Evolutionary conservation across 73 alveolate species (phyloP).

Genomic region (Uronychia binucleata): DNA sequence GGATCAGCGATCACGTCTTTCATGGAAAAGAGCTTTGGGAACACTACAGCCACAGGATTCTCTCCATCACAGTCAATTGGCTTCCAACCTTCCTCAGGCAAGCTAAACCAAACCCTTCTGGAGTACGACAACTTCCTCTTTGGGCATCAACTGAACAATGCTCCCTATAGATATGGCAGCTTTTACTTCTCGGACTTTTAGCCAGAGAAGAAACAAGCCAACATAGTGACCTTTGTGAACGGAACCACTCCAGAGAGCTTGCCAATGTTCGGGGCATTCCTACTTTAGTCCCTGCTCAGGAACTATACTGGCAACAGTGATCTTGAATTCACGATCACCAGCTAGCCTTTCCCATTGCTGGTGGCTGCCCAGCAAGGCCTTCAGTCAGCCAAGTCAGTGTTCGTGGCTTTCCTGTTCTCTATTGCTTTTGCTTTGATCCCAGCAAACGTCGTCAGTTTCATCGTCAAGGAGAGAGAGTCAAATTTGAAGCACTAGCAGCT

Average conservation of each 20-base stretch:
- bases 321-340: not conserved
- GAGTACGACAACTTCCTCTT: constrained; percentile 8
- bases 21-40: too few species aligned
- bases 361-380: not conserved
- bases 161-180: constrained; percentile 7
- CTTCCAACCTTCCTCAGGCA: too few species aligned
- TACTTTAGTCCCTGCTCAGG: constrained; percentile 1
- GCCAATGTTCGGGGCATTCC: constrained; percentile 3
- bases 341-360: constrained; percentile 14
- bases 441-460: constrained; percentile 56
- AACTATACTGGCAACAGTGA: constrained; percentile 8
- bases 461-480: constrained; percentile 64
- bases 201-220: not conserved
- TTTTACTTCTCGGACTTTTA: not conserved
- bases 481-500: constrained; percentile 82
- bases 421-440: constrained; percentile 68
- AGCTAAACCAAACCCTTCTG: too few species aligned
- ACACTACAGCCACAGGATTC: too few species aligned
- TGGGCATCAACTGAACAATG: not conserved
- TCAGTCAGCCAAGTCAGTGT: constrained; percentile 10
- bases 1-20: too few species aligned
- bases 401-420: constrained; percentile 52
- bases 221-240: not conserved
- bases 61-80: too few species aligned
- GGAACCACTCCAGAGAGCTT: not conserved